Percentiles rank a stretch among this genome's conserved stretches.
Evolutionary conservation across 108 stramenopile species (phyloP).

Genomic region (Schizochytrium sp.): DNA sequence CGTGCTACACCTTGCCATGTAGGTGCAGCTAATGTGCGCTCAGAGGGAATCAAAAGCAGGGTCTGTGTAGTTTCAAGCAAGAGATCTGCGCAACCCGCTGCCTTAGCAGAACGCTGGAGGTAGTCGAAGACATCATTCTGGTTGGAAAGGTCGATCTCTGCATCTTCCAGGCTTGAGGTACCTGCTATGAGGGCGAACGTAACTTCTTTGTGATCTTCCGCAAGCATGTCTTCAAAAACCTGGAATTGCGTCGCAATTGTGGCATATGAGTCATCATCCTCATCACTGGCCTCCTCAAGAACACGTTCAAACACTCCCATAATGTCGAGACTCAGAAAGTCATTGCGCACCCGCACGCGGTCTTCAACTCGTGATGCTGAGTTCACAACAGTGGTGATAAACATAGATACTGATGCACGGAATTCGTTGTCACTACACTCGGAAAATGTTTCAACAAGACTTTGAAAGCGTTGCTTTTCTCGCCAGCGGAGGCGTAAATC

Average conservation of each 20-base stretch:
- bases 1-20: constrained; percentile 40
- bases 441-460: constrained; percentile 51
- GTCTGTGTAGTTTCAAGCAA: constrained; percentile 37
- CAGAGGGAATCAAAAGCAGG: constrained; percentile 13
- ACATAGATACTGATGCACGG: constrained; percentile 41
- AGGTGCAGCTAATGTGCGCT: constrained; percentile 41
- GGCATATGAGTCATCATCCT: constrained; percentile 32
- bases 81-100: constrained; percentile 34
- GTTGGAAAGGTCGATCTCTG: constrained; percentile 15
- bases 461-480: constrained; percentile 52
- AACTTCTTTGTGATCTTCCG: constrained; percentile 45
- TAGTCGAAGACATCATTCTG: constrained; percentile 15
- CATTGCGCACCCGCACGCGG: constrained; percentile 44
- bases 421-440: constrained; percentile 51
- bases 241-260: constrained; percentile 40
- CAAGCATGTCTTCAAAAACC: constrained; percentile 51
- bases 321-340: constrained; percentile 52
- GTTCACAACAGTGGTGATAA: constrained; percentile 54
- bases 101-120: background rate
- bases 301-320: constrained; percentile 54
- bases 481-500: constrained; percentile 39
- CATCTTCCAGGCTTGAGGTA: constrained; percentile 15
- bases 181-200: background rate
- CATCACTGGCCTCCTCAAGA: constrained; percentile 38
- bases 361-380: constrained; percentile 42